Percentiles rank a stretch among this genome's conserved stretches.
Conservation (phyloP, 805 yeast genomes). For the Hanseniaspora valbyensis region DNA sequence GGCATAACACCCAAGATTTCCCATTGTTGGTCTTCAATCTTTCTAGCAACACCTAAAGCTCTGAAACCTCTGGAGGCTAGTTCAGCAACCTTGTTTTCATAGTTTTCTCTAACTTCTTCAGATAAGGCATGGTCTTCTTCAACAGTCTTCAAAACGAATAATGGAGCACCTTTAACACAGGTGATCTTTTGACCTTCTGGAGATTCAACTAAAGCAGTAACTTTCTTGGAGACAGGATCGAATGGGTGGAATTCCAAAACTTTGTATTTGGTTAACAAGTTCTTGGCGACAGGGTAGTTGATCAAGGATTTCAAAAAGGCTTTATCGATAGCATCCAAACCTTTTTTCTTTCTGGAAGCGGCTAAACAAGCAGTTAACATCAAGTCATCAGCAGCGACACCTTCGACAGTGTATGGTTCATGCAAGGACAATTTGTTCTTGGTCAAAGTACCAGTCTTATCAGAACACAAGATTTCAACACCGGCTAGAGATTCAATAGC, state of each 20-base stretch:
- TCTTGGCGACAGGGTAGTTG: slow-evolving; percentile 83
- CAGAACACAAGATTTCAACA: slow-evolving; percentile 95
- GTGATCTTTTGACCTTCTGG: slow-evolving; percentile 91
- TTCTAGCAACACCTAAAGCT: slow-evolving; percentile 96
- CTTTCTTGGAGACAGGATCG: slow-evolving; percentile 96
- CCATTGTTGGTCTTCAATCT: slow-evolving; percentile 98
- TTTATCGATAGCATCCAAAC: slow-evolving; percentile 94
- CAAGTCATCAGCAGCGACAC: slow-evolving; percentile 90
- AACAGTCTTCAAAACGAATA: slow-evolving; percentile 90
- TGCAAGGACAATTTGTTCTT: slow-evolving; percentile 91
- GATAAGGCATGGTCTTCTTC: slow-evolving; percentile 95
- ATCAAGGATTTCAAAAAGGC: slow-evolving; percentile 89
- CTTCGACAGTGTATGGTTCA: slow-evolving; percentile 96
- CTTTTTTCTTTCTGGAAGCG: slow-evolving; percentile 96
- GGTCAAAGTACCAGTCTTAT: slow-evolving; percentile 96
- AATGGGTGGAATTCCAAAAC: slow-evolving; percentile 93
- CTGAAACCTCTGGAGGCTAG: slow-evolving; percentile 97
- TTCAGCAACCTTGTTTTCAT: slow-evolving; percentile 94
- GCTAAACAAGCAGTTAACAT: slow-evolving; percentile 97
- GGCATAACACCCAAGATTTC: slow-evolving; percentile 97
- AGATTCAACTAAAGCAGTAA: slow-evolving; percentile 86
- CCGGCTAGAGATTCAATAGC: slow-evolving; percentile 96
- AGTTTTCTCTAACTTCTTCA: slow-evolving; percentile 85
- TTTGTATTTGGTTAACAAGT: slow-evolving; percentile 85
- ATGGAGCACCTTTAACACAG: slow-evolving; percentile 98